Evolutionary conservation across 1,284 basidiomycete species (phyloP), one percentile per base, ranked within the genome.

Genomic region (Exobasidium rhododendri): DNA sequence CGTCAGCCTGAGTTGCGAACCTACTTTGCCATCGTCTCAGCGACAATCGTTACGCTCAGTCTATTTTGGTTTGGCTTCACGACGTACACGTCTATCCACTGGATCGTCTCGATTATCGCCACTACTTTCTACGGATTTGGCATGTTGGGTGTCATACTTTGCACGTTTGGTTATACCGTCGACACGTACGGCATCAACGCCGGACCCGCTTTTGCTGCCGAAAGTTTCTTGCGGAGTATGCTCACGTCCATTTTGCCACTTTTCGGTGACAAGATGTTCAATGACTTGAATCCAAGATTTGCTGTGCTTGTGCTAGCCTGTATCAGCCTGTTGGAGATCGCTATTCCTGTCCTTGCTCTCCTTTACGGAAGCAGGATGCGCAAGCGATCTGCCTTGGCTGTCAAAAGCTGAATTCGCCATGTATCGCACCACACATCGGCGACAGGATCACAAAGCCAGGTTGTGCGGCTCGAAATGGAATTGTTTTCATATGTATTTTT

Each of bases 31-130:
- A 13, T 54, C 7, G 51, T 7, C 17, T 13, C 17, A 13, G 11
- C 51, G 11, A 20, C 43, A 7, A 17, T 54, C 30, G 28, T 35
- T 14, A 26, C 28, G 17, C n/a, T 54, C 6, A 26, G 51, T 7
- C 26, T 54, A 6, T 54, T 54, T 35, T 54, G 51, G 51, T 70
- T 68, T 46, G 68, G 68, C 24, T 70, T 61, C 61, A 68, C 68
- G 0, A 59, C 54, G 13, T 54, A 54, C 24, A 24, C 30, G 4
- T 59, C 59, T 17, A 65, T 68, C 29, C 64, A 68, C 61, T 70
- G 57, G 55, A 68, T 70, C 17, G 63, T 65, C 1, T 66, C 68
- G 7, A 60, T 68, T 45, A 46, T 70, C 4, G 66, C 52, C 17
- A n/a, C 51, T 17, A 47, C 10, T 11, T 10, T 56, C 4, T 56